A percentile compares a stretch with the other conserved stretches of the same genome.
Evolutionary conservation across 1,139 yeast genomes (phyloP).

Genomic region (Torulaspora globosa): DNA sequence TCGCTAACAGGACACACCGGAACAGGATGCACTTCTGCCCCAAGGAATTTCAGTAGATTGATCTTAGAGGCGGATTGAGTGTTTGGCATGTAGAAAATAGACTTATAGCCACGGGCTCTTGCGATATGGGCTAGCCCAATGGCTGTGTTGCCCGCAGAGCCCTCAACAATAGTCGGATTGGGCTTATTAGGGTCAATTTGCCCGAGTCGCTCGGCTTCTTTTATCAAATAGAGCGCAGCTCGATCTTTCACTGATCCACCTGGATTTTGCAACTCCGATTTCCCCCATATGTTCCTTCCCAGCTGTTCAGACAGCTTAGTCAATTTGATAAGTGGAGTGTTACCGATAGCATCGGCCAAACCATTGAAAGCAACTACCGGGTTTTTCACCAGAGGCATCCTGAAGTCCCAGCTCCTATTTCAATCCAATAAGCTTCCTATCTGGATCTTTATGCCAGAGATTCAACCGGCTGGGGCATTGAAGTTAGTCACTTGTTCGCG

Average conservation of each 20-base stretch:
- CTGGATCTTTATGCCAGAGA: too few species aligned
- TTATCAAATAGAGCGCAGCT: slow-evolving; percentile 73
- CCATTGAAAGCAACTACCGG: slow-evolving; percentile 63
- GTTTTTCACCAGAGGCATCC: slow-evolving; percentile 7
- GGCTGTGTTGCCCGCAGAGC: slow-evolving; percentile 81
- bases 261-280: slow-evolving; percentile 91
- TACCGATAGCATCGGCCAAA: slow-evolving; percentile 75
- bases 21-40: slow-evolving; percentile 87
- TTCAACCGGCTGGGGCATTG: not conserved
- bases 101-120: slow-evolving; percentile 74
- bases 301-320: slow-evolving; percentile 56
- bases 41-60: slow-evolving; percentile 64
- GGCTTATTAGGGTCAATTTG: slow-evolving; percentile 43
- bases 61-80: slow-evolving; percentile 79
- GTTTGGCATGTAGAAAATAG: slow-evolving; percentile 86
- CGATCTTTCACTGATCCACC: slow-evolving; percentile 93
- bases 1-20: slow-evolving; percentile 80
- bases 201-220: slow-evolving; percentile 76
- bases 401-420: not conserved
- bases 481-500: not conserved
- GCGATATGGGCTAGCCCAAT: slow-evolving; percentile 88
- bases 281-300: slow-evolving; percentile 77
- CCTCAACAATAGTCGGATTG: slow-evolving; percentile 53
- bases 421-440: not conserved
- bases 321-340: slow-evolving; percentile 73